Conservation (phyloP, 805 yeast genomes). For the Ogataea ganodermae region DNA sequence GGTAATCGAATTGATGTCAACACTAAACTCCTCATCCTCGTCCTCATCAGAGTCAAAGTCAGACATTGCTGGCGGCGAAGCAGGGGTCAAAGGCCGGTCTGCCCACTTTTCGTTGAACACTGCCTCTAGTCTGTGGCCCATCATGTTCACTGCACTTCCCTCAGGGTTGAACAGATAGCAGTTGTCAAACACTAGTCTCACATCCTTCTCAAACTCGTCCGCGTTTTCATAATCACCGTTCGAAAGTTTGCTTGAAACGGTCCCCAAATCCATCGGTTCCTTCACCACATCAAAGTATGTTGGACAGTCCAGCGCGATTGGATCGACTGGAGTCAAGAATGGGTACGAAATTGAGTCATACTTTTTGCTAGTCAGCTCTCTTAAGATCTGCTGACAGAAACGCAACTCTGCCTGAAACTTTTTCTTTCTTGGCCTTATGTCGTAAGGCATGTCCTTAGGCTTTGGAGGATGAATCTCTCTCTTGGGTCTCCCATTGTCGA, state of each 20-base stretch:
- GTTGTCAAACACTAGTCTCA: constrained; percentile 80
- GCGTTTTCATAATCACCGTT: constrained; percentile 88
- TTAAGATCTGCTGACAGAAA: constrained; percentile 78
- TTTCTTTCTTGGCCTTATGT: constrained; percentile 87
- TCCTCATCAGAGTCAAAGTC: constrained; percentile 46
- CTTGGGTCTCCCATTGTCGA: constrained; percentile 79
- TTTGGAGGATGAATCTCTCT: constrained; percentile 96
- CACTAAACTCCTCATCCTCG: constrained; percentile 51
- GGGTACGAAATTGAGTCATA: constrained; percentile 86
- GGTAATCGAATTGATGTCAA: constrained; percentile 64
- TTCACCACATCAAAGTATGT: constrained; percentile 83
- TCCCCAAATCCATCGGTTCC: constrained; percentile 93
- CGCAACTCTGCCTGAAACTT: constrained; percentile 87
- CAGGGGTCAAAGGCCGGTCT: constrained; percentile 72
- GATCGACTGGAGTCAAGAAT: constrained; percentile 91
- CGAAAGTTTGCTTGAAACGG: constrained; percentile 75
- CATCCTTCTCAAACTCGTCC: constrained; percentile 82
- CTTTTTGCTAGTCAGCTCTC: constrained; percentile 81
- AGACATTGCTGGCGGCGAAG: constrained; percentile 52
- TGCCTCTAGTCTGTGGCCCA: constrained; percentile 91
- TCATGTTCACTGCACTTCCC: constrained; percentile 92
- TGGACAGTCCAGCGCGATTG: constrained; percentile 91
- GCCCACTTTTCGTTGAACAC: constrained; percentile 87
- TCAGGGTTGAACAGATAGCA: constrained; percentile 94
- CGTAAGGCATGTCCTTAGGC: constrained; percentile 90